Evolutionary conservation across 805 yeast species (phyloP).

Genomic region (Saccharomyces mikatae): DNA sequence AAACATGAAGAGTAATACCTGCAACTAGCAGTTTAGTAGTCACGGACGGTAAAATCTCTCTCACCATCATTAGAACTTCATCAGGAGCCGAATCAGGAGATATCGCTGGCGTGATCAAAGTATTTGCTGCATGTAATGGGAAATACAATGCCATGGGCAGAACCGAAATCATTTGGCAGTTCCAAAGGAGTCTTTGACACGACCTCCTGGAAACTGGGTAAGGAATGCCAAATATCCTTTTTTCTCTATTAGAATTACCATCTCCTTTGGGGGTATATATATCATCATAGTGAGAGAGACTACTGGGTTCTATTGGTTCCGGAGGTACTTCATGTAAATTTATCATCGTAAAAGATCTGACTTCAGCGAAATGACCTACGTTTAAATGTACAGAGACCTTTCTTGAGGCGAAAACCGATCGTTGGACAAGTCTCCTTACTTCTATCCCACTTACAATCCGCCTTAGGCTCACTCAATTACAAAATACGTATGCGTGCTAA

Average conservation of each 20-base stretch:
- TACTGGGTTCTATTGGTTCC: constrained; percentile 12
- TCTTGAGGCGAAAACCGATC: neutral
- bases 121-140: constrained; percentile 22
- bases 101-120: constrained; percentile 15
- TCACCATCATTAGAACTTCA: constrained; percentile 22
- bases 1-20: neutral
- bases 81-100: constrained; percentile 17
- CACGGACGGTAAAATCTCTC: constrained; percentile 17
- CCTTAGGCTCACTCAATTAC: neutral
- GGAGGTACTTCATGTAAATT: constrained; percentile 14
- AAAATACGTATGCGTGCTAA: neutral
- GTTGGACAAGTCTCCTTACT: neutral
- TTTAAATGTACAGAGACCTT: neutral
- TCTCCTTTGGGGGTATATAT: constrained; percentile 1
- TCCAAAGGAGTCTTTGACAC: neutral
- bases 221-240: constrained; percentile 7
- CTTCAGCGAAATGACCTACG: neutral
- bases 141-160: constrained; percentile 19
- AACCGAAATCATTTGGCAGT: constrained; percentile 18
- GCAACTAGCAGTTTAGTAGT: constrained; percentile 12
- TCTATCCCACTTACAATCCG: neutral
- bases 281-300: neutral
- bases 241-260: constrained; percentile 4
- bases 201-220: constrained; percentile 10
- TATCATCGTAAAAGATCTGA: neutral